Percentiles rank a stretch among this genome's conserved stretches.
Conservation (phyloP, 495 filamentous ascomycete genomes). For the Neurospora sp. region DNA sequence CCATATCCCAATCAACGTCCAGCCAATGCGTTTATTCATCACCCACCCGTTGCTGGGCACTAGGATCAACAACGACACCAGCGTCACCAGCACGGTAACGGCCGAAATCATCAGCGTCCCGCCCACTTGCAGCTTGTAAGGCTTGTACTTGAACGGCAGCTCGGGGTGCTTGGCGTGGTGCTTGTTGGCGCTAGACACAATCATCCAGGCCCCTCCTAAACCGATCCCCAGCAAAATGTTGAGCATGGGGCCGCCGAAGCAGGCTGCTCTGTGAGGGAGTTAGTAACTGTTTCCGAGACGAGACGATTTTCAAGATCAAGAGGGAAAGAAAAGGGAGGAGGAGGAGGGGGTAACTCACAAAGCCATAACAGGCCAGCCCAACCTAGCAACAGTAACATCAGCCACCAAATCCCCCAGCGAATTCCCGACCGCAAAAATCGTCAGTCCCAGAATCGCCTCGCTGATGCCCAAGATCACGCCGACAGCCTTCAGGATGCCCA, state of each 20-base stretch:
- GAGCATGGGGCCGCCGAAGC: conserved; percentile 94
- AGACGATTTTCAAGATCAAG: too few species aligned
- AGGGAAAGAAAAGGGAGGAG: conserved; percentile 5
- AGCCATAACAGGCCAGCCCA: conserved; percentile 97
- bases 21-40: conserved; percentile 79
- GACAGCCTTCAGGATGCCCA: conserved; percentile 86
- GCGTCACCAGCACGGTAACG: conserved; percentile 67
- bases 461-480: conserved; percentile 89
- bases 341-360: too few species aligned
- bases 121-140: conserved; percentile 74
- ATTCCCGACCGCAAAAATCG: conserved; percentile 94
- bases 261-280: conserved; percentile 49
- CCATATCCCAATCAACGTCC: conserved; percentile 77
- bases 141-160: conserved; percentile 38
- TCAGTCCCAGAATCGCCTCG: conserved; percentile 91
- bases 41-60: conserved; percentile 85
- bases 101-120: conserved; percentile 76
- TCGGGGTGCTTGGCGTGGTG: conserved; percentile 49
- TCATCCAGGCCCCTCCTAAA: conserved; percentile 78
- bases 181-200: conserved; percentile 47
- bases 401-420: conserved; percentile 91
- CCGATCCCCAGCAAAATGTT: conserved; percentile 96
- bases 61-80: conserved; percentile 65
- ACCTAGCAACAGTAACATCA: conserved; percentile 82
- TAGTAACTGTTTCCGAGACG: too few species aligned